Evolutionary conservation across 176 grass and related monocot species (phyloP).

Genomic region (Chloris gayana): DNA sequence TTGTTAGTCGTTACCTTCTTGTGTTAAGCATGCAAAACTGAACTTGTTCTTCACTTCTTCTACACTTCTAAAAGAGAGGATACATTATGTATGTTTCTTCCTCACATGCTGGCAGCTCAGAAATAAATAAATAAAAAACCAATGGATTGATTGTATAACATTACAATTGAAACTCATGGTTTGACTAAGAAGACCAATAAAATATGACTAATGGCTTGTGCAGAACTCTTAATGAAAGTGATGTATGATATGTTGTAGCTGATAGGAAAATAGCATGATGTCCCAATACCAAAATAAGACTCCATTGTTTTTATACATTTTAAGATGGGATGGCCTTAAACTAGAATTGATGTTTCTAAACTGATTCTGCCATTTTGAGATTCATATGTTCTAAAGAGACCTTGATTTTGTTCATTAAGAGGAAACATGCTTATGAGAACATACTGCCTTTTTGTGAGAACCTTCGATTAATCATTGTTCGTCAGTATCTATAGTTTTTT

Average conservation of each 20-base stretch:
- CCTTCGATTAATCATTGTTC: too few species aligned
- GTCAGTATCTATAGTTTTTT: neutral
- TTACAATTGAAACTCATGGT: neutral
- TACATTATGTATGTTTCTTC: neutral
- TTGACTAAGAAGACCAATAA: neutral
- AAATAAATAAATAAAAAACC: neutral
- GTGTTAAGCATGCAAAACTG: neutral
- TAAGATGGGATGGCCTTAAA: too few species aligned
- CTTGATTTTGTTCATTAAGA: neutral
- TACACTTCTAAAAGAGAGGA: neutral
- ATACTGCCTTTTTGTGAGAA: neutral
- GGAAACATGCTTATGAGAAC: neutral
- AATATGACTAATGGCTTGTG: neutral
- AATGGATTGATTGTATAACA: neutral
- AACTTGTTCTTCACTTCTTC: too few species aligned
- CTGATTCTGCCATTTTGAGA: too few species aligned
- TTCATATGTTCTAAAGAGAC: neutral
- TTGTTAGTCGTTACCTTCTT: too few species aligned
- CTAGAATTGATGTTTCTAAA: too few species aligned
- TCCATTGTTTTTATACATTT: too few species aligned
- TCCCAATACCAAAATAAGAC: too few species aligned
- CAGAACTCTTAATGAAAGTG: neutral
- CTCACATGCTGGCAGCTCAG: neutral
- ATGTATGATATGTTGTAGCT: neutral
- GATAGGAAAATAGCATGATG: neutral